Evolutionary conservation across 495 filamentous ascomycete genomes (phyloP), one percentile per base, ranked within the genome.

Genomic region (Trichoderma virens): DNA sequence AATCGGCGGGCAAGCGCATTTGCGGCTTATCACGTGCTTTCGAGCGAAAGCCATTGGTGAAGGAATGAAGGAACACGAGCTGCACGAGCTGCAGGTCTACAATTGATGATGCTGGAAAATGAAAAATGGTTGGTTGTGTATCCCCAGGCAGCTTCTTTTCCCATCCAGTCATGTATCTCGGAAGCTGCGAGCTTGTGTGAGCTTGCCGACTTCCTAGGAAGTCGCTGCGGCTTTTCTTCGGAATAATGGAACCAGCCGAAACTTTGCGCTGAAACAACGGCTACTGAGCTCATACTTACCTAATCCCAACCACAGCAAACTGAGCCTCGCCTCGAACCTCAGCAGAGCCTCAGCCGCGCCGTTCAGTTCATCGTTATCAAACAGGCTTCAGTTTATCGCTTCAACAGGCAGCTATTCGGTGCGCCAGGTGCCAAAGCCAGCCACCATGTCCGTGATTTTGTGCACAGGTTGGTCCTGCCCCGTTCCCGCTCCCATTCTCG

Each of bases 401-500:
- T 6, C 34, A 35, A 35, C 34, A 35, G 13, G 34, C 34, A 35
- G 34, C 6, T 8, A 47, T n/a, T 20, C 18, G 9, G 43, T 47
- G 43, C 18, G 43, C 43, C 8, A 13, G 11, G 27, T 25, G 2
- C 11, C 38, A 28, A 11, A 18, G 16, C 4, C 9, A 23, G 61
- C 23, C 27, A 38, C 61, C 27, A 94, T 94, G 90, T 92, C 90
- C 66, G 90, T 94, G 66, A 93, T 94, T 72, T 85, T 94, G 59
- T 92, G 89, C 71, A 94, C 90, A 69, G 90, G 90, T 92, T 79
- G 72, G 85, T 74, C 27, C 25, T 18, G 16, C 13, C 2, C 43
- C 31, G 28, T 32, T 62, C 34, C 25, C 18, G 34, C 34, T 35
- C 13, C 34, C 13, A 35, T 35, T 5, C 35, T 14, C 61, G 20